Evolutionary conservation across 805 yeast species (phyloP).

Genomic region (Candida tibetensis): DNA sequence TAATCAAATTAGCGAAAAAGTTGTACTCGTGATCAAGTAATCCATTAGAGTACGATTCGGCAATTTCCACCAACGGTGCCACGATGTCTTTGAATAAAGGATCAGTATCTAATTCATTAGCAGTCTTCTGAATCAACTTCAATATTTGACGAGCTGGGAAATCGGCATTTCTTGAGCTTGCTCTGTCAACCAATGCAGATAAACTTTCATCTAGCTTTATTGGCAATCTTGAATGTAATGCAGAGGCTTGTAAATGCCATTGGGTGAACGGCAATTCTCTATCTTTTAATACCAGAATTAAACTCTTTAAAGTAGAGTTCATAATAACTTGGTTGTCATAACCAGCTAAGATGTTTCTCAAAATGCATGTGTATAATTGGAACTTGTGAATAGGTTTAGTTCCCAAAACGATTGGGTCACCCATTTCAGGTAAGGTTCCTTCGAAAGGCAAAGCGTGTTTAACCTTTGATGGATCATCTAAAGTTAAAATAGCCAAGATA

Average conservation of each 20-base stretch:
- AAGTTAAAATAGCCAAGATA: constrained; percentile 86
- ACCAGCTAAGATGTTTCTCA: constrained; percentile 81
- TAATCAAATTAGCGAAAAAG: constrained; percentile 66
- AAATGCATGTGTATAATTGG: constrained; percentile 52
- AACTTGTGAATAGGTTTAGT: constrained; percentile 79
- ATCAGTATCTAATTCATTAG: constrained; percentile 50
- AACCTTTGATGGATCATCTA: constrained; percentile 96
- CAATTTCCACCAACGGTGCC: constrained; percentile 72
- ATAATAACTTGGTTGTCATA: constrained; percentile 94
- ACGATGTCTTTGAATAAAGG: constrained; percentile 55
- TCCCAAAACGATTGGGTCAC: constrained; percentile 80
- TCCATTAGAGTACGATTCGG: constrained; percentile 69
- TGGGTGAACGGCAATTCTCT: constrained; percentile 88
- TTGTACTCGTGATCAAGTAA: constrained; percentile 78
- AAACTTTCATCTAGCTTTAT: constrained; percentile 68
- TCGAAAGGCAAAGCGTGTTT: constrained; percentile 95
- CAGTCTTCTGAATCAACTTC: constrained; percentile 65
- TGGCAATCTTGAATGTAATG: constrained; percentile 89
- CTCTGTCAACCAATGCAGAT: constrained; percentile 62
- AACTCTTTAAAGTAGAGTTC: constrained; percentile 73
- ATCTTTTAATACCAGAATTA: constrained; percentile 71
- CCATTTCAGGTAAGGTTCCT: constrained; percentile 87
- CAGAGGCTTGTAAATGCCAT: constrained; percentile 84
- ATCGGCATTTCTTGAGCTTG: constrained; percentile 63
- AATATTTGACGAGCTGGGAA: constrained; percentile 90